A percentile compares a stretch with the other conserved stretches of the same genome.
Evolutionary conservation across 441 rosid species (phyloP).

Genomic region (Euphorbia schlechtendalii): DNA sequence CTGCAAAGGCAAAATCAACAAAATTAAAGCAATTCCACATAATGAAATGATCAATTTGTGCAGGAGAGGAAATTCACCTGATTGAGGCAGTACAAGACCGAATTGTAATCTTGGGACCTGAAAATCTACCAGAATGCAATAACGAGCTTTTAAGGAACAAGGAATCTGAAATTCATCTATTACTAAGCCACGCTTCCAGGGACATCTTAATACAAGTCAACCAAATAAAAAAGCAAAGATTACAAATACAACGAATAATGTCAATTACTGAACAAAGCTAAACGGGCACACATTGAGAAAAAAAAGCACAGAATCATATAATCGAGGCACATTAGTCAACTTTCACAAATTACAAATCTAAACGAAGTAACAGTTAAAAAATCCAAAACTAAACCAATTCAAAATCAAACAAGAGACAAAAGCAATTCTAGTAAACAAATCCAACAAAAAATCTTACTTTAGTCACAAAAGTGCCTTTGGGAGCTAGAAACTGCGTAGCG

Average conservation of each 20-base stretch:
- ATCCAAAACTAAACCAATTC: neutral
- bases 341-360: neutral
- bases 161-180: neutral
- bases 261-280: neutral
- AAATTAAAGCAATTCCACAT: constrained; percentile 4
- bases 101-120: constrained; percentile 85
- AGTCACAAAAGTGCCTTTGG: constrained; percentile 64
- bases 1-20: constrained; percentile 26
- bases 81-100: constrained; percentile 66
- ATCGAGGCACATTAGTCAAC: neutral
- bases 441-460: constrained; percentile 36
- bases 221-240: neutral
- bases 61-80: constrained; percentile 37
- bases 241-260: neutral
- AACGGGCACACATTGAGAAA: no score
- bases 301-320: neutral
- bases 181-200: no score
- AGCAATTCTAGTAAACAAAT: neutral
- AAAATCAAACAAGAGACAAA: neutral
- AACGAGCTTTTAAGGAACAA: neutral
- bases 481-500: constrained; percentile 76
- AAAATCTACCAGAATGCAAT: constrained; percentile 43
- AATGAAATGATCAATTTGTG: neutral
- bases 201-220: neutral
- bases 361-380: neutral